Base-by-base conservation (phyloP, 1,284 basidiomycete genomes). In the Ustilago tritici region DNA sequence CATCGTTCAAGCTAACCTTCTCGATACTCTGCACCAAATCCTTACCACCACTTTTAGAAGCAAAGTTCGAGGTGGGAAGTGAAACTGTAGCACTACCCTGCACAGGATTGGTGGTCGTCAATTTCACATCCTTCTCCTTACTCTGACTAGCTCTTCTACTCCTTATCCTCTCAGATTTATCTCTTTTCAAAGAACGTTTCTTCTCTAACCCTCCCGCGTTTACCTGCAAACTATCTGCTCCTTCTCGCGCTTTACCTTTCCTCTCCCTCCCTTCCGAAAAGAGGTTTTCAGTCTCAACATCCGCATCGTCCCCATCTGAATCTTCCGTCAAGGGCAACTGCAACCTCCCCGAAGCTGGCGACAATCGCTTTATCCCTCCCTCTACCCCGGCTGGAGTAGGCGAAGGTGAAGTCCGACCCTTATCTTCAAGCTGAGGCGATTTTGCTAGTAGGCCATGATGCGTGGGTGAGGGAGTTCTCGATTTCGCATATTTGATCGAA, bases 301-400 rank as follows among this genome's bases (percentile, higher is more conserved):
- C 75, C 9, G 75, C 75, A 53, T 78, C 75, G 53, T 78, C 70
- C 12, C 57, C 70, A n/a, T 78, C 75, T 46, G 66, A 70, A 14
- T 78, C 75, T 7, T 62, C 61, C 11, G 66, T 28, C 23, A 28
- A 64, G 1, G 57, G 46, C 43, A 73, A n/a, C 35, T 49, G 61
- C 3, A 58, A 65, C 41, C 68, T 38, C 7, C 56, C 34, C 12
- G 69, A 71, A 2, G 36, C 73, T 2, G 75, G 75, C 23, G 75
- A 77, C 4, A 54, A 36, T 6, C 57, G 61, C 52, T 64, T 54
- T 3, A 46, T 57, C 3, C 34, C 41, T 4, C 19, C 1, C 38
- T 58, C 61, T 2, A 17, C 4, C 3, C n/a, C 46, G 11, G 59
- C 35, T 11, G 70, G 47, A 11, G 10, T 11, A n/a, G 62, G n/a